A percentile compares a stretch with the other conserved stretches of the same genome.
Evolutionary conservation across 2,329 filamentous ascomycete species (phyloP).

Genomic region (Ambrosiella beaveri): DNA sequence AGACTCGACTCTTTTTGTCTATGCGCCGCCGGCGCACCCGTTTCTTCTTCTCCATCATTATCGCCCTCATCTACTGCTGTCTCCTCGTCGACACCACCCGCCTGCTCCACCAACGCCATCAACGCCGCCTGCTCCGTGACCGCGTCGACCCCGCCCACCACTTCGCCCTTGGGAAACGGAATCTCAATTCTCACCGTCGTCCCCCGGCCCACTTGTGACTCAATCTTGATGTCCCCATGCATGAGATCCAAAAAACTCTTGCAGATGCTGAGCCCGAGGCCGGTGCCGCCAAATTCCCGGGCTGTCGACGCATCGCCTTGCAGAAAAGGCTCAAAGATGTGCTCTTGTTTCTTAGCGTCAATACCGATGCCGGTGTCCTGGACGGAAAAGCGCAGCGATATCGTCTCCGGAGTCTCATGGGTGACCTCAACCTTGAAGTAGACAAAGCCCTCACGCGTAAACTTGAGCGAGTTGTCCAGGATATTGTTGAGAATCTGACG

Average conservation of each 20-base stretch:
- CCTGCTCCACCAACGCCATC: background rate
- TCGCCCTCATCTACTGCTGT: background rate
- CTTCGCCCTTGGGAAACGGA: conserved; percentile 45
- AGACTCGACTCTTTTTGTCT: conserved; percentile 15
- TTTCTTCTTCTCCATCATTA: background rate
- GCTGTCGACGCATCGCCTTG: conserved; percentile 70
- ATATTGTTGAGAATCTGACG: conserved; percentile 72
- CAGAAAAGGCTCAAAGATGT: conserved; percentile 63
- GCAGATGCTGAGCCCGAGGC: conserved; percentile 61
- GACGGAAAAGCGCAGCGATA: conserved; percentile 53
- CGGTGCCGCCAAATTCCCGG: conserved; percentile 61
- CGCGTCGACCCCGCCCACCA: background rate
- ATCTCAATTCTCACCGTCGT: conserved; percentile 65
- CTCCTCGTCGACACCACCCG: background rate
- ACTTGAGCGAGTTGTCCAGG: conserved; percentile 61
- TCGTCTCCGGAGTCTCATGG: conserved; percentile 44
- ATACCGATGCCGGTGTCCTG: conserved; percentile 72
- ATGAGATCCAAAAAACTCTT: conserved; percentile 68
- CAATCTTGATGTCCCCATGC: conserved; percentile 55
- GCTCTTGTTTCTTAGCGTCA: conserved; percentile 55
- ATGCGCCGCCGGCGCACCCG: background rate
- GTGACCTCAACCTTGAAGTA: conserved; percentile 47
- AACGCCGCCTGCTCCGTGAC: background rate
- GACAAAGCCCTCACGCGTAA: conserved; percentile 51
- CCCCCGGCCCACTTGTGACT: conserved; percentile 43